A percentile compares a stretch with the other conserved stretches of the same genome.
phyloP scores from a whole-genome alignment of 2,329 filamentous ascomycete genomes.

The Aspergillus piperis region DNA sequence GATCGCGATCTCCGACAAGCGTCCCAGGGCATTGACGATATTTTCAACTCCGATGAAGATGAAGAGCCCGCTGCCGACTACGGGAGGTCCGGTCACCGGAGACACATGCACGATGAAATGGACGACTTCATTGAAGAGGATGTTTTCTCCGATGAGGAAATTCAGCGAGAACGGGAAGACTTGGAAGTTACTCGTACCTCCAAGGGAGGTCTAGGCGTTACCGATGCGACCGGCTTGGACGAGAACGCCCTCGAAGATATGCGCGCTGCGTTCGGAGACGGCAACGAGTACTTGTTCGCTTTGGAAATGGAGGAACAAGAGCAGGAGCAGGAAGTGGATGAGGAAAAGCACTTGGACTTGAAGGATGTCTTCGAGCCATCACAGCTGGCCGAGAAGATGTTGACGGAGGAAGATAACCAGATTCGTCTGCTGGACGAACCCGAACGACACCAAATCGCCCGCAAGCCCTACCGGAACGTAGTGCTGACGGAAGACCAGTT shows the following conservation, averaged over 20 bases:
- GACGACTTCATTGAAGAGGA: constrained; percentile 98
- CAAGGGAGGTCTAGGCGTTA: constrained; percentile 64
- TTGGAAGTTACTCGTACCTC: constrained; percentile 83
- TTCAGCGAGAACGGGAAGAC: constrained; percentile 76
- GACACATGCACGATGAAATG: constrained; percentile 73
- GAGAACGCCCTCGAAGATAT: constrained; percentile 94
- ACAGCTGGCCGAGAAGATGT: constrained; percentile 86
- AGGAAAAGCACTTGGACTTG: constrained; percentile 83
- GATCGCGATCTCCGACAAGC: constrained; percentile 59
- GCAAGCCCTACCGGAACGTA: constrained; percentile 82
- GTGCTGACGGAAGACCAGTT: constrained; percentile 81
- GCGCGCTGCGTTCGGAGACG: constrained; percentile 92
- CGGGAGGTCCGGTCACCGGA: constrained; percentile 50
- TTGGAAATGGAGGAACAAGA: constrained; percentile 84
- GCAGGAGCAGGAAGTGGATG: constrained; percentile 71
- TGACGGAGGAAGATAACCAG: constrained; percentile 91
- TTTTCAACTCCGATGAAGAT: constrained; percentile 95
- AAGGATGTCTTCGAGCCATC: constrained; percentile 99
- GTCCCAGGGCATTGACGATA: constrained; percentile 78
- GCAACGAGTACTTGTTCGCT: constrained; percentile 94
- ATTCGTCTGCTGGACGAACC: constrained; percentile 89
- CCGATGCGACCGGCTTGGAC: constrained; percentile 82
- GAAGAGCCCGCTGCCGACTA: constrained; percentile 58
- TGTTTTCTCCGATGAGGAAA: constrained; percentile 81
- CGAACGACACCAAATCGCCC: constrained; percentile 89